Base-by-base conservation (phyloP, 139 green algal species). In the Auxenochlorella pyrenoidosa region DNA sequence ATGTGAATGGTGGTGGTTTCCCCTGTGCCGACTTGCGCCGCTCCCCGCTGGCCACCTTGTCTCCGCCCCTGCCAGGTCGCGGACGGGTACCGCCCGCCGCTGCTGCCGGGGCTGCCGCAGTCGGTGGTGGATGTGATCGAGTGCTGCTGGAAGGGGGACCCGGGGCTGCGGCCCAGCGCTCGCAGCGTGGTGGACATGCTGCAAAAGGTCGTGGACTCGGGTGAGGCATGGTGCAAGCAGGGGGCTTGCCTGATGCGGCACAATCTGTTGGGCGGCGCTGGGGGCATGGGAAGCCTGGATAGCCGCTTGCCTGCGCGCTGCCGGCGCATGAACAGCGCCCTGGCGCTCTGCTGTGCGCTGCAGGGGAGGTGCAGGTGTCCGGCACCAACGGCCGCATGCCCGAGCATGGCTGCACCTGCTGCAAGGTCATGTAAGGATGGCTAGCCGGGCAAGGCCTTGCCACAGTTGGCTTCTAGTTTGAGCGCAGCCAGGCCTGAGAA, bases 41-140 rank as follows among this genome's bases (percentile, higher is more conserved):
- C n/a, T n/a, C n/a, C n/a, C n/a, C n/a, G n/a, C n/a, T n/a, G n/a
- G n/a, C n/a, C n/a, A n/a, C n/a, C n/a, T 68, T 43, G 24, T 5
- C 32, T 6, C 22, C 59, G 43, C 66, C 72, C 89, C 85, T 75
- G 85, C 83, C 40, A 88, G 94, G 70, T 94, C 82, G 36, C 88
- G n/a, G 38, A 87, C 36, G 93, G 92, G 32, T 92, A 87, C 66
- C 72, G 93, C 28, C 89, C 88, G 43, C 36, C 51, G 22, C 60
- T 95, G n/a, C 86, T 90, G 18, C 26, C 78, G 8, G 40, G 80
- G 38, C 90, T 91, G 85, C 90, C 91, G 0, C 63, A 93, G 83
- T 75, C 82, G 3, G 79, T 97, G 63, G 91, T 90, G 58, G 26
- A 86, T 8, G 68, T 96, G 75, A 91, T 97, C 21, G 86, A 90